phyloP scores from a whole-genome alignment of 768 basidiomycete species.

The Rhodotorula kratochvilovae region DNA sequence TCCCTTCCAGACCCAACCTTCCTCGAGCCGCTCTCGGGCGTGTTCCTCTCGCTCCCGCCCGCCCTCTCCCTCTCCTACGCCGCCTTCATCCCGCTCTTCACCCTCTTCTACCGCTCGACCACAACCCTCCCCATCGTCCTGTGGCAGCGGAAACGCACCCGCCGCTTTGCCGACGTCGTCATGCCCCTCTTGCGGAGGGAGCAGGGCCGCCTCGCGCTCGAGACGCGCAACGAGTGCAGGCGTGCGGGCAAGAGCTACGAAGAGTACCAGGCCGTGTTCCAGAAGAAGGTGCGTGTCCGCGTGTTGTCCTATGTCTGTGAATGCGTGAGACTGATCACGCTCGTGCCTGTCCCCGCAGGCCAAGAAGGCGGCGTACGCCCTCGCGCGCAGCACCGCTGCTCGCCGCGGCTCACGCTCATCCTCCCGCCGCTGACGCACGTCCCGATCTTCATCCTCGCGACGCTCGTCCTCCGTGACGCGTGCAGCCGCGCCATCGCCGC shows the following conservation, averaged over 20 bases:
- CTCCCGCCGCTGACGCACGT: constrained; percentile 47
- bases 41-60: constrained; percentile 39
- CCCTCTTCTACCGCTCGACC: constrained; percentile 44
- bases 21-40: constrained; percentile 34
- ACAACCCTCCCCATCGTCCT: constrained; percentile 47
- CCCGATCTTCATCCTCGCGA: constrained; percentile 47
- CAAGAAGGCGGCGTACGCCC: constrained; percentile 6
- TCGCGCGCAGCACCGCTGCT: constrained; percentile 41
- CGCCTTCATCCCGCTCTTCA: constrained; percentile 46
- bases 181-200: constrained; percentile 44
- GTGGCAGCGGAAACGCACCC: constrained; percentile 46
- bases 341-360: constrained; percentile 17
- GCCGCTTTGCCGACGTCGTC: constrained; percentile 43
- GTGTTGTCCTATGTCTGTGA: neutral
- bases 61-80: constrained; percentile 43
- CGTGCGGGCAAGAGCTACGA: constrained; percentile 44
- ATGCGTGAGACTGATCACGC: no score
- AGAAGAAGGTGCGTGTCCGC: constrained; percentile 42
- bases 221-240: constrained; percentile 44
- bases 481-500: constrained; percentile 20
- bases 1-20: constrained; percentile 31
- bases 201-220: constrained; percentile 43
- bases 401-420: constrained; percentile 45
- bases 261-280: constrained; percentile 45
- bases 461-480: constrained; percentile 46